Conservation (phyloP, 768 basidiomycete species). For the Rhodosporidiobolus odoratus region DNA sequence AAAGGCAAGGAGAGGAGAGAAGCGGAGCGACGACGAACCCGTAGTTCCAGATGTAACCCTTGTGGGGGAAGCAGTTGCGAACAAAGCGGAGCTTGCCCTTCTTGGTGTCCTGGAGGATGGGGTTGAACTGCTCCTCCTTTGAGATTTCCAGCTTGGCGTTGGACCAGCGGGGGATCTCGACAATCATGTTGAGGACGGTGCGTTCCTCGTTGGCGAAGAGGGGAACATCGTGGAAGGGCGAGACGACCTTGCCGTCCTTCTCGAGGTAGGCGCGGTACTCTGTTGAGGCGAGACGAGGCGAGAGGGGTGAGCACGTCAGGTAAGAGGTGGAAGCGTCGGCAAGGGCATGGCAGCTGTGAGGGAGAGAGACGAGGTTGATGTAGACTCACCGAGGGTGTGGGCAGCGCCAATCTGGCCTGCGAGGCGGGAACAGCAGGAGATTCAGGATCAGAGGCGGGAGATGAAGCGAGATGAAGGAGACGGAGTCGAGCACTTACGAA, state of each 20-base stretch:
- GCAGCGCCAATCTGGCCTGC: slow-evolving; percentile 71
- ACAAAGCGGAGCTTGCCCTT: slow-evolving; percentile 93
- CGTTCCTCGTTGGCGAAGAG: slow-evolving; percentile 94
- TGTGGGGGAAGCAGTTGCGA: slow-evolving; percentile 99
- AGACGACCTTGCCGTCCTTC: slow-evolving; percentile 74
- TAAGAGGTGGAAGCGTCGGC: neutral
- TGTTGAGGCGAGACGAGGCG: slow-evolving; percentile 45
- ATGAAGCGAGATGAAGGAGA: neutral
- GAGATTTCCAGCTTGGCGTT: slow-evolving; percentile 99
- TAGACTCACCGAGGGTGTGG: slow-evolving; percentile 89
- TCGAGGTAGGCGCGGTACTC: slow-evolving; percentile 95
- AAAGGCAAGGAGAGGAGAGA: neutral
- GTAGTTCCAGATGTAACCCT: slow-evolving; percentile 99
- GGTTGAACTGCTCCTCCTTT: slow-evolving; percentile 98
- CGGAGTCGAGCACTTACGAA: slow-evolving; percentile 9
- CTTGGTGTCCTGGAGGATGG: slow-evolving; percentile 99
- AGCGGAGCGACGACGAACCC: slow-evolving; percentile 6
- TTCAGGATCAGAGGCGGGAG: neutral
- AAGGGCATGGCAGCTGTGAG: neutral
- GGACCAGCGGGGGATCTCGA: slow-evolving; percentile 97
- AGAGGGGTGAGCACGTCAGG: slow-evolving; percentile 39
- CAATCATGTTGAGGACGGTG: slow-evolving; percentile 97
- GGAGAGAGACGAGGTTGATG: neutral
- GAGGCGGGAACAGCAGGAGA: slow-evolving; percentile 2
- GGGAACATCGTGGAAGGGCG: slow-evolving; percentile 88